Conservation (phyloP, 2,329 filamentous ascomycete genomes). For the Claviceps fusiformis region DNA sequence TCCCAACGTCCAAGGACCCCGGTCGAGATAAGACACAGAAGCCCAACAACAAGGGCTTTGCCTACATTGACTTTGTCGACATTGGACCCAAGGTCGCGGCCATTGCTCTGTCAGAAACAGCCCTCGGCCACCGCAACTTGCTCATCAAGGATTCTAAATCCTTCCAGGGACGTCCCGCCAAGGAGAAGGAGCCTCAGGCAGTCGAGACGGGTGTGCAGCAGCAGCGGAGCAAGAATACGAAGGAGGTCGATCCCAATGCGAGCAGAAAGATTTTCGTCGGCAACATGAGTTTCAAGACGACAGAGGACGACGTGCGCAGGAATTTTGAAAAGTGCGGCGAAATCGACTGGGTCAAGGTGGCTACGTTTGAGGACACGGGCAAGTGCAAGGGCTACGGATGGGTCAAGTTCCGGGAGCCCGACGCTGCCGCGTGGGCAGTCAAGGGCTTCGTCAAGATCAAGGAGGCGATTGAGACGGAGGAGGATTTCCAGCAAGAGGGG, state of each 20-base stretch:
- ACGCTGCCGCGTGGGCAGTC: constrained; percentile 55
- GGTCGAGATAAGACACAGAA: constrained; percentile 20
- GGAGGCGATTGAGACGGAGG: constrained; percentile 48
- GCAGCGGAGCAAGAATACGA: constrained; percentile 22
- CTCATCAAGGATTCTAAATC: constrained; percentile 88
- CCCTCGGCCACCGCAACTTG: constrained; percentile 61
- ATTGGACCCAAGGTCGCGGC: constrained; percentile 61
- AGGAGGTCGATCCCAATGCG: constrained; percentile 33
- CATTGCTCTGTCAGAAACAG: constrained; percentile 72
- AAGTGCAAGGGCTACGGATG: constrained; percentile 98
- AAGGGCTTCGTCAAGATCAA: constrained; percentile 66
- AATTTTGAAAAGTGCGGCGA: constrained; percentile 80
- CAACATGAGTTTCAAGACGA: constrained; percentile 72
- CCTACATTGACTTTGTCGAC: constrained; percentile 82
- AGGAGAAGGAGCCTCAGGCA: constrained; percentile 29
- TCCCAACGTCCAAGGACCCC: constrained; percentile 50
- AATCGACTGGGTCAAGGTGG: constrained; percentile 72
- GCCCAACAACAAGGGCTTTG: constrained; percentile 74
- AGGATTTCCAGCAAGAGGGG: constrained; percentile 41
- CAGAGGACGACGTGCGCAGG: constrained; percentile 63
- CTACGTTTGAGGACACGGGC: constrained; percentile 89
- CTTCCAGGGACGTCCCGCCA: constrained; percentile 78
- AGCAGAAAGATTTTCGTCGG: constrained; percentile 84
- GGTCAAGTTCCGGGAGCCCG: constrained; percentile 76
- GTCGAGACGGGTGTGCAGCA: constrained; percentile 13